These are phyloP conservation scores for Exidia glandulosa DNA, from an alignment of 768 basidiomycete species.

Conservation along the genomic window DNA sequence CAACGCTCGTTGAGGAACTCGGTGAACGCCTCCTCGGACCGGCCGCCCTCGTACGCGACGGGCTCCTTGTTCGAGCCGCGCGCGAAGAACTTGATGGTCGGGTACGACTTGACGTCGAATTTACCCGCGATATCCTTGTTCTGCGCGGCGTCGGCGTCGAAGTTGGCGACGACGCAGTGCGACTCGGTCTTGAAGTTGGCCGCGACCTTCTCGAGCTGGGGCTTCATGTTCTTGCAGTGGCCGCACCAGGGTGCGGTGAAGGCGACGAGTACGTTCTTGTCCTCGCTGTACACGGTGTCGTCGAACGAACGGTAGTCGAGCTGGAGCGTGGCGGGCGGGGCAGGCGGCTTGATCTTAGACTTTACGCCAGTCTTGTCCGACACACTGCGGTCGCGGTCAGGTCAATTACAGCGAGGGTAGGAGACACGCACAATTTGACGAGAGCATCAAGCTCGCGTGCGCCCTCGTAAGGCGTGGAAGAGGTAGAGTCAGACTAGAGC, in stretches of 20 bases:
- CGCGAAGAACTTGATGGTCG: conserved; percentile 93
- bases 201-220: conserved; percentile 78
- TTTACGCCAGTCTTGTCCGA: conserved; percentile 66
- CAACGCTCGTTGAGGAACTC: conserved; percentile 76
- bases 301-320: conserved; percentile 68
- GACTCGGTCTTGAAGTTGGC: conserved; percentile 65
- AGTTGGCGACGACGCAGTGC: conserved; percentile 78
- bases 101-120: conserved; percentile 73
- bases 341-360: conserved; percentile 79
- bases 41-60: conserved; percentile 55
- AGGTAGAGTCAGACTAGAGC: conserved; percentile 41
- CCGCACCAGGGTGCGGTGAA: conserved; percentile 87
- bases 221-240: conserved; percentile 89
- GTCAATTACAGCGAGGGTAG: background rate
- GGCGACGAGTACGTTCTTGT: conserved; percentile 76
- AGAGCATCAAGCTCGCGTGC: conserved; percentile 76
- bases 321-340: conserved; percentile 56
- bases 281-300: conserved; percentile 55
- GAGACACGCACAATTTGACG: conserved; percentile 66
- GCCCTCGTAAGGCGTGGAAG: conserved; percentile 54
- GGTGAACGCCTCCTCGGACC: conserved; percentile 68
- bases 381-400: conserved; percentile 36
- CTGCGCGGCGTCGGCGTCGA: conserved; percentile 77
- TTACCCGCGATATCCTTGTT: conserved; percentile 61
- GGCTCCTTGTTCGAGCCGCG: conserved; percentile 47